phyloP scores from a whole-genome alignment of 1,139 yeast species.

The Hemisphaericaspora xylofermentans region DNA sequence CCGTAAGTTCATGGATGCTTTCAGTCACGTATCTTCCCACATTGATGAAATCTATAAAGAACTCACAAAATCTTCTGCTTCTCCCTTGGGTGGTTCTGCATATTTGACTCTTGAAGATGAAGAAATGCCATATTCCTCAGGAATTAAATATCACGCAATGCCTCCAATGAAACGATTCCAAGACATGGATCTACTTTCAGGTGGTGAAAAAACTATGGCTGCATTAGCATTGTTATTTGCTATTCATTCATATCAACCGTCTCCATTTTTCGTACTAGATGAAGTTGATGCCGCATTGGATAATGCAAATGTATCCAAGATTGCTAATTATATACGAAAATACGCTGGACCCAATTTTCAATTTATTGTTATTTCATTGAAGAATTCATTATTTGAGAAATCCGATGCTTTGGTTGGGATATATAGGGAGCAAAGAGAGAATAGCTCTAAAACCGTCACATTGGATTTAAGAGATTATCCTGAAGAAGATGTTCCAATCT shows the following conservation, averaged over 20 bases:
- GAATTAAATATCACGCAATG: conserved; percentile 90
- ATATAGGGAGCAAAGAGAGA: conserved; percentile 77
- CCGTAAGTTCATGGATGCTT: conserved; percentile 67
- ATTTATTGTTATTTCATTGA: conserved; percentile 90
- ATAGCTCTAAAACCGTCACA: conserved; percentile 75
- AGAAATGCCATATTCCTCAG: conserved; percentile 83
- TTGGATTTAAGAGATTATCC: conserved; percentile 69
- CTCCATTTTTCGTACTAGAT: conserved; percentile 94
- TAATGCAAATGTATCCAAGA: conserved; percentile 78
- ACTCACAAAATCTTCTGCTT: conserved; percentile 64
- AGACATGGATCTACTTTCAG: conserved; percentile 90
- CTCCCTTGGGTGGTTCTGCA: conserved; percentile 91
- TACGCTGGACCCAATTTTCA: conserved; percentile 82
- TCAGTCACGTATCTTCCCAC: conserved; percentile 66
- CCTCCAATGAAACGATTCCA: conserved; percentile 94
- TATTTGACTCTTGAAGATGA: conserved; percentile 83
- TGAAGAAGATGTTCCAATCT: conserved; percentile 29
- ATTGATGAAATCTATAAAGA: conserved; percentile 88
- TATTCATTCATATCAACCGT: conserved; percentile 85
- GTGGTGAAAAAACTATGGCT: conserved; percentile 97
- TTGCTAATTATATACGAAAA: conserved; percentile 78
- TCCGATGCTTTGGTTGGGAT: conserved; percentile 94
- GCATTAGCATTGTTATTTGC: conserved; percentile 92
- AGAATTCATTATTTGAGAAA: conserved; percentile 81
- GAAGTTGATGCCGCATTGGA: conserved; percentile 98